phyloP scores from a whole-genome alignment of 2,329 filamentous ascomycete species.

The Hypoxylon sp. region DNA sequence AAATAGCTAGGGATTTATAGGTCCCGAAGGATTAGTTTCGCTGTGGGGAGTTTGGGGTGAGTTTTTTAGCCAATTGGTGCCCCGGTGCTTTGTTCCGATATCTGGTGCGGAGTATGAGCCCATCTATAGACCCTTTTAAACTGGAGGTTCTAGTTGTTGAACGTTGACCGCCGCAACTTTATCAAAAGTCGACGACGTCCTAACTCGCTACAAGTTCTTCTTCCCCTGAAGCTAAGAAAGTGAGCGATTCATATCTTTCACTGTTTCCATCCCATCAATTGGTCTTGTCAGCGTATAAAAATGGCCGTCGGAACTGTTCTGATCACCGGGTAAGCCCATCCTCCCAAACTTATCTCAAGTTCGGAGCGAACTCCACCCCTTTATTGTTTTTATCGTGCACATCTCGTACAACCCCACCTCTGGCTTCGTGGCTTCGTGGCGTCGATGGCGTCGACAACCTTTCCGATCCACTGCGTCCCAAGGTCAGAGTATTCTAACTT shows the following conservation, averaged over 20 bases:
- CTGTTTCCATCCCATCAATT: constrained; percentile 27
- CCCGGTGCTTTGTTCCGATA: too few relatives aligned
- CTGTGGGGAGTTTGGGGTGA: too few relatives aligned
- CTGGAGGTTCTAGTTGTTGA: too few relatives aligned
- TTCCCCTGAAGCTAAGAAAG: constrained; percentile 1
- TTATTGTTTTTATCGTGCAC: neutral
- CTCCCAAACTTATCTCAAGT: neutral
- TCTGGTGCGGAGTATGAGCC: too few relatives aligned
- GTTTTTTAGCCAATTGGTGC: too few relatives aligned
- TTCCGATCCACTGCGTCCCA: neutral
- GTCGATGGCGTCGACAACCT: neutral
- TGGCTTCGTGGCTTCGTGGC: neutral
- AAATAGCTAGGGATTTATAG: too few relatives aligned
- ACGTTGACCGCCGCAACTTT: constrained; percentile 38
- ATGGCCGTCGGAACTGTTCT: constrained; percentile 91
- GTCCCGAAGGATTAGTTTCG: too few relatives aligned
- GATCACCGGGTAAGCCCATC: constrained; percentile 81
- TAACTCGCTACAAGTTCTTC: neutral
- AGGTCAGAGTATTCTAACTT: constrained; percentile 19
- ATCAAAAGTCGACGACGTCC: constrained; percentile 28
- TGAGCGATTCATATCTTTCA: constrained; percentile 23
- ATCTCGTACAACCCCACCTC: constrained; percentile 1
- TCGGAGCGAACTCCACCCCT: neutral
- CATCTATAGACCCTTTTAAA: too few relatives aligned
- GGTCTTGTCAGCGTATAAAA: constrained; percentile 45